Percentiles rank a stretch among this genome's conserved stretches.
These are phyloP conservation scores for Pneumocystis oryctolagi DNA, from an alignment of 1,139 yeast species.

Conservation along the genomic window DNA sequence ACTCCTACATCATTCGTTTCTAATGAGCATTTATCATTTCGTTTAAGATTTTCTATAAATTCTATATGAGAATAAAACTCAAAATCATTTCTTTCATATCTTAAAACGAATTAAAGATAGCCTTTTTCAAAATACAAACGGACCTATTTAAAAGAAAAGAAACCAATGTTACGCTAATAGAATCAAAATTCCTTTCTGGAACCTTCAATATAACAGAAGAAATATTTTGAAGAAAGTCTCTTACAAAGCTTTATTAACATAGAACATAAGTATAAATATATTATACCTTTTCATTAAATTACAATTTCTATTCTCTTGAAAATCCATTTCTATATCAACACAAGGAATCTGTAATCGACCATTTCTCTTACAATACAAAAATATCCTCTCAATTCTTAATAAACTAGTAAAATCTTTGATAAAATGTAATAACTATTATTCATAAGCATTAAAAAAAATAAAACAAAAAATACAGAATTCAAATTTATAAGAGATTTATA, in stretches of 20 bases:
- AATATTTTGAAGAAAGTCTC: background rate
- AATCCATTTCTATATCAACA: background rate
- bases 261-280: background rate
- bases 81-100: background rate
- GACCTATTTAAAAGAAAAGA: background rate
- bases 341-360: background rate
- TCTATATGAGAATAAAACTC: background rate
- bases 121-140: background rate
- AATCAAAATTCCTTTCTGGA: background rate
- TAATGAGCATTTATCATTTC: background rate
- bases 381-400: background rate
- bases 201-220: background rate
- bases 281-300: background rate
- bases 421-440: background rate
- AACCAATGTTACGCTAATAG: background rate
- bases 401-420: background rate
- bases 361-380: background rate
- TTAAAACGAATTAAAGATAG: background rate
- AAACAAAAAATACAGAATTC: conserved; percentile 16
- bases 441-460: background rate
- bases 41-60: background rate
- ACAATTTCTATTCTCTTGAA: background rate
- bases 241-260: background rate
- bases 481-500: conserved; percentile 19
- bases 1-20: background rate